Evolutionary conservation across 192 early-diverging fungal species (phyloP), one percentile per base, ranked within the genome.

Genomic region (Gaertneriomyces semiglobifer): DNA sequence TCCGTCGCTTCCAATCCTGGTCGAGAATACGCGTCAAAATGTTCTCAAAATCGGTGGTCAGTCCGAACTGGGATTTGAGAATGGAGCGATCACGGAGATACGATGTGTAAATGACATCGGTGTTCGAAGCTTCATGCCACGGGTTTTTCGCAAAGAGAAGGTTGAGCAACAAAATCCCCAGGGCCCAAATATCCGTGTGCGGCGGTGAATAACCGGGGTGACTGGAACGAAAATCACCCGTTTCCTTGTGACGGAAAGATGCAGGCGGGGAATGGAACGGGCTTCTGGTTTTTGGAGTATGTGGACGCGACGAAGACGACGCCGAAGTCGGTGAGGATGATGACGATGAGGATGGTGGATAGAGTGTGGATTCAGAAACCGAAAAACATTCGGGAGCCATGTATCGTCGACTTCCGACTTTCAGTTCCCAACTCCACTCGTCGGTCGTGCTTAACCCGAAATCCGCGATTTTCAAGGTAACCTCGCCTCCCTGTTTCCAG

Each of bases 371-470:
- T 33, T 33, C 25, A 38, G 55, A 25, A 5, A 47, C 68, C 12
- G 65, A 71, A 18, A 81, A 67, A 53, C 78, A 79, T 62, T 92
- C 90, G 48, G 94, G 94, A 11, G 92, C 89, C 82, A 98, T 90
- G 76, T 98, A 98, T 60, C 92, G 87, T 25, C 91, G 86, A 51
- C 86, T 88, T 2, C 95, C 95, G 72, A 92, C 92, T 11, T 94
- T 93, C 58, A 92, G 89, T 63, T 95, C 95, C 41, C 77, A 76
- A 14, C 89, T 92, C 75, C 77, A 81, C 2, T 70, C 70, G 48
- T 92, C 81, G 59, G 81, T 79, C 19, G 95, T 95, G 12, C 92
- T 90, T n/a, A 97, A 84, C 5, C 95, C 95, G 88, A 97, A 97
- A 79, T 97, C 95, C 10, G 93, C 89, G 33, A 97, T 80, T 79